phyloP scores from a whole-genome alignment of 495 filamentous ascomycete species.

The Halenospora varia region DNA sequence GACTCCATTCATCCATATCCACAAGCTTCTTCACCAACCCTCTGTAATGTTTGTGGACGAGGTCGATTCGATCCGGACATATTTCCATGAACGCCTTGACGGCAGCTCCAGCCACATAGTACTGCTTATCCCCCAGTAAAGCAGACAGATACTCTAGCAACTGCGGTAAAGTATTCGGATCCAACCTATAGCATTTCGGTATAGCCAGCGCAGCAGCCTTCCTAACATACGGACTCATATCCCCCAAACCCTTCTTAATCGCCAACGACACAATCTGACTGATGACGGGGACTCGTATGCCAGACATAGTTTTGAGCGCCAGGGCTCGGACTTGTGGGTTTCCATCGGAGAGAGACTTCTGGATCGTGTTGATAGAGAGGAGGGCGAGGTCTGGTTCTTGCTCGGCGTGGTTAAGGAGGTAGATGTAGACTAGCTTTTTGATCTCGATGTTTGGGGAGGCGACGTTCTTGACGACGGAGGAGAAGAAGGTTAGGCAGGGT shows the following conservation, averaged over 20 bases:
- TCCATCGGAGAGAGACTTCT: slow-evolving; percentile 89
- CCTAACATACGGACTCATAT: slow-evolving; percentile 92
- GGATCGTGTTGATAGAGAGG: slow-evolving; percentile 96
- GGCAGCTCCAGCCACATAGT: slow-evolving; percentile 90
- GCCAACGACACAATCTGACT: slow-evolving; percentile 96
- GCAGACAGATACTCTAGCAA: slow-evolving; percentile 72
- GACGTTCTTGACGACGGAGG: slow-evolving; percentile 93
- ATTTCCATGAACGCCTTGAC: slow-evolving; percentile 85
- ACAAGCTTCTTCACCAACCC: slow-evolving; percentile 82
- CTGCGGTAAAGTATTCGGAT: slow-evolving; percentile 80
- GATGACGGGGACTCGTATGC: slow-evolving; percentile 95
- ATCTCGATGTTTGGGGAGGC: slow-evolving; percentile 87
- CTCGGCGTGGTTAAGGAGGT: slow-evolving; percentile 92
- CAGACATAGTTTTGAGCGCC: slow-evolving; percentile 91
- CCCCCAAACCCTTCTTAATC: slow-evolving; percentile 85
- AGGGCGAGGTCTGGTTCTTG: slow-evolving; percentile 91
- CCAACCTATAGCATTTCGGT: slow-evolving; percentile 93
- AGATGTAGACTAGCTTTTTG: slow-evolving; percentile 97
- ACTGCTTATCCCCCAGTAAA: slow-evolving; percentile 84
- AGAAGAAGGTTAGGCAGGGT: slow-evolving; percentile 83
- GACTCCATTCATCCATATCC: slow-evolving; percentile 99
- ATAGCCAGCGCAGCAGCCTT: slow-evolving; percentile 94
- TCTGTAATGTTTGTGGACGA: slow-evolving; percentile 88
- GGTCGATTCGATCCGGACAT: slow-evolving; percentile 77
- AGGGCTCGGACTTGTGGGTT: slow-evolving; percentile 88